A percentile compares a stretch with the other conserved stretches of the same genome.
phyloP scores from a whole-genome alignment of 495 filamentous ascomycete genomes.

The Podospora pseudoanserina region DNA sequence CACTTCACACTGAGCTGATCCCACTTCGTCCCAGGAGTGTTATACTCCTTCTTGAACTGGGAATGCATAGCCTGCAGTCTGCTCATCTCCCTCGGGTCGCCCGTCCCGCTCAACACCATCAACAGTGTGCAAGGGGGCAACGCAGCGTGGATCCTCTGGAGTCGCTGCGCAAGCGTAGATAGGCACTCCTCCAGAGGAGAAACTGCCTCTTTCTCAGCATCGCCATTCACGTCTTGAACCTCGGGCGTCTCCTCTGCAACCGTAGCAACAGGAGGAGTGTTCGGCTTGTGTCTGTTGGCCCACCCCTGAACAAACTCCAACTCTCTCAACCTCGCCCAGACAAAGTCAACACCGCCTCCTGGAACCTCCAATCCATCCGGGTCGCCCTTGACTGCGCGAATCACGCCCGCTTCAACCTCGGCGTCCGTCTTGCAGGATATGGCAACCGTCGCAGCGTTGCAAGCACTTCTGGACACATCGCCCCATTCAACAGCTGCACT shows the following conservation, averaged over 20 bases:
- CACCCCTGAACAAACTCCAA: slow-evolving; percentile 79
- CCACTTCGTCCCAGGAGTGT: slow-evolving; percentile 69
- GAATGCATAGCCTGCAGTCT: slow-evolving; percentile 70
- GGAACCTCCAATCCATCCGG: slow-evolving; percentile 58
- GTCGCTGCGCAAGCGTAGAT: slow-evolving; percentile 46
- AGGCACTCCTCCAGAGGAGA: slow-evolving; percentile 52
- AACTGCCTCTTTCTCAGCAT: neutral
- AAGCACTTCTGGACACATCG: slow-evolving; percentile 67
- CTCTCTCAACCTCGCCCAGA: slow-evolving; percentile 83
- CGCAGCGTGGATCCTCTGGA: slow-evolving; percentile 66
- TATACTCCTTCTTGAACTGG: slow-evolving; percentile 71
- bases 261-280: slow-evolving; percentile 13
- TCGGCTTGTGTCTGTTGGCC: slow-evolving; percentile 61
- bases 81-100: slow-evolving; percentile 76
- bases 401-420: slow-evolving; percentile 67
- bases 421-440: slow-evolving; percentile 73
- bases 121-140: slow-evolving; percentile 82
- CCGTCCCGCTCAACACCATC: slow-evolving; percentile 83
- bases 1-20: slow-evolving; percentile 82
- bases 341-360: slow-evolving; percentile 74
- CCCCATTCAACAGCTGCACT: slow-evolving; percentile 90
- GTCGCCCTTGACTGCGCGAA: slow-evolving; percentile 66
- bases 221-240: neutral
- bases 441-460: slow-evolving; percentile 63
- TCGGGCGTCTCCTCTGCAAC: slow-evolving; percentile 10